Evolutionary conservation across 345 rosid species (phyloP).

Genomic region (Gossypium rotundifolium): DNA sequence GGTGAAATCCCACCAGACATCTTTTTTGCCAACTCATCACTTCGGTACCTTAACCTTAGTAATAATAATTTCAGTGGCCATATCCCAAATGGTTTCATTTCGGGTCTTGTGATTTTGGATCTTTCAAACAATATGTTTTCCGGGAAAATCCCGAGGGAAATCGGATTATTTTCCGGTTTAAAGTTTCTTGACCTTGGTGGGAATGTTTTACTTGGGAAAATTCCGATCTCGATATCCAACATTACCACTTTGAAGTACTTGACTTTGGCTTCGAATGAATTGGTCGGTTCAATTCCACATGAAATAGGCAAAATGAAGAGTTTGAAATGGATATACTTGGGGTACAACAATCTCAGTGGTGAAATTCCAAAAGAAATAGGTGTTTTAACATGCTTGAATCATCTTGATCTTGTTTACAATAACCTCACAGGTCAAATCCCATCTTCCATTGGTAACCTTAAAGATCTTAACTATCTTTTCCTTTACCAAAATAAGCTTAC

Average conservation of each 20-base stretch:
- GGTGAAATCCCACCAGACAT: constrained; percentile 48
- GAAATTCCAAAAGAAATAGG: constrained; percentile 66
- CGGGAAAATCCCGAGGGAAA: constrained; percentile 43
- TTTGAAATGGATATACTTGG: constrained; percentile 79
- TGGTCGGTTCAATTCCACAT: constrained; percentile 50
- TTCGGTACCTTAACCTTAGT: constrained; percentile 66
- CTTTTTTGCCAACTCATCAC: constrained; percentile 49
- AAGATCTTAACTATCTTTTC: constrained; percentile 53
- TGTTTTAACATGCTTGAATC: constrained; percentile 41
- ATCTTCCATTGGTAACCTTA: constrained; percentile 50
- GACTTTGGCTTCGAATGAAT: constrained; percentile 75
- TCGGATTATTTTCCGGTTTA: constrained; percentile 50
- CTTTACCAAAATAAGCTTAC: constrained; percentile 74
- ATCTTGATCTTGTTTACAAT: constrained; percentile 88
- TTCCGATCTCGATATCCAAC: constrained; percentile 49
- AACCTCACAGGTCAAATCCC: constrained; percentile 75
- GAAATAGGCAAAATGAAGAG: constrained; percentile 45
- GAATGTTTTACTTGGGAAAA: constrained; percentile 52
- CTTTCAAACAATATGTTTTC: constrained; percentile 79
- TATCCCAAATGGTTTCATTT: constrained; percentile 27
- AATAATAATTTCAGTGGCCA: constrained; percentile 77
- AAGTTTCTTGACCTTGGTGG: constrained; percentile 80
- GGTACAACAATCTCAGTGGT: constrained; percentile 82
- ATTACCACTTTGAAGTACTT: constrained; percentile 46
- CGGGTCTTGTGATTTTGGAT: constrained; percentile 52